These are phyloP conservation scores for Ceratobasidium sp. DNA, from an alignment of 1,284 basidiomycete genomes.

Conservation along the genomic window DNA sequence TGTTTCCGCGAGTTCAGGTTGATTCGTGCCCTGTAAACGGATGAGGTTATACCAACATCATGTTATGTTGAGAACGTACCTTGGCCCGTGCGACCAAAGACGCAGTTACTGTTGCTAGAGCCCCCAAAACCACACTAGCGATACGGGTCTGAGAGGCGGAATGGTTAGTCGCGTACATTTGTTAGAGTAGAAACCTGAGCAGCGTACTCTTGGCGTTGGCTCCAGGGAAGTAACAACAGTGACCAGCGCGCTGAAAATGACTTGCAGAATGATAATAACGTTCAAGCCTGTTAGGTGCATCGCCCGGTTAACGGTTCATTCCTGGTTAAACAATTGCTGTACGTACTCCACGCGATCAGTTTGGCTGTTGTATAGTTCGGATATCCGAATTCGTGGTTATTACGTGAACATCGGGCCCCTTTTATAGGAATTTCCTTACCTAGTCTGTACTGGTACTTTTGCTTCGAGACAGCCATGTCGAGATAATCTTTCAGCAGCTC, in stretches of 20 bases:
- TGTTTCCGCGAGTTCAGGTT: constrained; percentile 38
- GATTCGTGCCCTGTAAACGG: constrained; percentile 35
- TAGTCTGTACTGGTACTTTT: constrained; percentile 39
- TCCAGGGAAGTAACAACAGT: constrained; percentile 21
- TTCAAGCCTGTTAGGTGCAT: constrained; percentile 13
- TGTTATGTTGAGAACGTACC: neutral
- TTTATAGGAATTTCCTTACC: neutral
- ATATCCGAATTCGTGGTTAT: neutral
- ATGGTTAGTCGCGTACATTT: neutral
- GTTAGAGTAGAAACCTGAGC: neutral
- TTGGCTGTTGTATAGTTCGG: constrained; percentile 11
- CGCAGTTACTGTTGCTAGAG: constrained; percentile 27
- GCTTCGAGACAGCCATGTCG: constrained; percentile 16
- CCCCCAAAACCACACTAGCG: constrained; percentile 12
- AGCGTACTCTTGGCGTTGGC: constrained; percentile 28
- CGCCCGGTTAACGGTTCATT: neutral
- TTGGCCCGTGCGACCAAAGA: constrained; percentile 32
- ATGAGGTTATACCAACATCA: neutral
- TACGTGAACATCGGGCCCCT: neutral
- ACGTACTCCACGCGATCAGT: constrained; percentile 27
- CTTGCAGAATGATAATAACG: constrained; percentile 29
- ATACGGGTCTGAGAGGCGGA: constrained; percentile 13
- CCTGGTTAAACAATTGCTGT: neutral
- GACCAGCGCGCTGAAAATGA: constrained; percentile 24
- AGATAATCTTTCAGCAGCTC: constrained; percentile 28